Percentiles rank a stretch among this genome's conserved stretches.
Conservation (phyloP, 805 yeast species). For the Ogataea pini region DNA sequence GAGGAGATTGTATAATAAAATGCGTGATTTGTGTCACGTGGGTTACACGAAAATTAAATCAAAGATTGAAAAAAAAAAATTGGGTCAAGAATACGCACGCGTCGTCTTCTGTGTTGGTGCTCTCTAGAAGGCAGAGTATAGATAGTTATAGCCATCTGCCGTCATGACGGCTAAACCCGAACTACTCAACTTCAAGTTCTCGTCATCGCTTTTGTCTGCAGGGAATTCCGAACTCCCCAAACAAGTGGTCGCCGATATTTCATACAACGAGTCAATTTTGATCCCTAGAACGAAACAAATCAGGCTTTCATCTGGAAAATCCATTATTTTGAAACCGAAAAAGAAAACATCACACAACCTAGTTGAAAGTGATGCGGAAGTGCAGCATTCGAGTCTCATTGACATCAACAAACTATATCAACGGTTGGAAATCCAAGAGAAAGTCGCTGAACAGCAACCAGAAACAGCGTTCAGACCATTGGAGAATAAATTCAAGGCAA, state of each 20-base stretch:
- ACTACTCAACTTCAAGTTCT: constrained; percentile 18
- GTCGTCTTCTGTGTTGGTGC: too few species aligned
- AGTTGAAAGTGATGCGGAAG: not conserved
- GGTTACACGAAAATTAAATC: not conserved
- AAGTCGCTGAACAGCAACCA: constrained; percentile 17
- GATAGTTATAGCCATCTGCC: not conserved
- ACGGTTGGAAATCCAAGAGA: constrained; percentile 27
- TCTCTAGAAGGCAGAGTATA: too few species aligned
- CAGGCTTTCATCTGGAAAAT: constrained; percentile 26
- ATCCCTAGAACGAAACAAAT: constrained; percentile 16
- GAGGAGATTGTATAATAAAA: not conserved
- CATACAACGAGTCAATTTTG: constrained; percentile 7
- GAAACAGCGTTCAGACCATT: constrained; percentile 10
- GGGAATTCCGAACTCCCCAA: not conserved
- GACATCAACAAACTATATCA: constrained; percentile 27
- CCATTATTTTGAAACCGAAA: constrained; percentile 25
- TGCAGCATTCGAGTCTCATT: constrained; percentile 22
- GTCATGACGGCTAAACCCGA: constrained; percentile 6
- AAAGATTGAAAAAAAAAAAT: too few species aligned
- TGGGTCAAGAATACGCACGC: not conserved
- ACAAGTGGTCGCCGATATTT: not conserved
- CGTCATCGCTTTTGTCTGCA: constrained; percentile 18
- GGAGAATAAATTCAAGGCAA: constrained; percentile 14
- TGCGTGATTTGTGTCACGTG: not conserved
- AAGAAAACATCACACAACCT: not conserved